Percentiles rank a stretch among this genome's conserved stretches.
Conservation (phyloP, 495 filamentous ascomycete genomes). For the Geopyxis carbonaria region DNA sequence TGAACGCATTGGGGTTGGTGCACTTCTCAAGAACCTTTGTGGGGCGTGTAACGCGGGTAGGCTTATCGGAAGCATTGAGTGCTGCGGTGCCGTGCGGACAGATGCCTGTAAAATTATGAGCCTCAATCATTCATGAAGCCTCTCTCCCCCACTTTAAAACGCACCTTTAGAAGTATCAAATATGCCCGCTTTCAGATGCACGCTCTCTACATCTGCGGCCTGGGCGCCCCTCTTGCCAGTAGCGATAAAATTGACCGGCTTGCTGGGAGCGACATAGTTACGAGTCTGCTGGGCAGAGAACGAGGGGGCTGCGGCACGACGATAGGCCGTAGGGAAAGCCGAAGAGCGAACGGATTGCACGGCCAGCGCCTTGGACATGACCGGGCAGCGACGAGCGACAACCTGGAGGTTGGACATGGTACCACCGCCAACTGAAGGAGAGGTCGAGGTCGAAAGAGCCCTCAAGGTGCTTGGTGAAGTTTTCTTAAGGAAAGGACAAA, state of each 20-base stretch:
- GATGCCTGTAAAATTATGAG: conserved; percentile 12
- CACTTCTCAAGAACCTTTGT: conserved; percentile 12
- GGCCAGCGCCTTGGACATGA: conserved; percentile 95
- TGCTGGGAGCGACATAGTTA: conserved; percentile 22
- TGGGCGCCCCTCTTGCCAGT: conserved; percentile 11
- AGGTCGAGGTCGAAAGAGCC: conserved; percentile 63
- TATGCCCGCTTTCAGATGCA: conserved; percentile 22
- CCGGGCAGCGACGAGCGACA: conserved; percentile 82
- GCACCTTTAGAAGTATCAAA: conserved; percentile 23
- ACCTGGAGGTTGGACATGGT: conserved; percentile 95
- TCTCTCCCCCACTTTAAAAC: no score
- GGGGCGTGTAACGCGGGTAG: conserved; percentile 27
- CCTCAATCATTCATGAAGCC: background rate
- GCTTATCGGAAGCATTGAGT: conserved; percentile 14
- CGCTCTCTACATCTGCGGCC: conserved; percentile 16
- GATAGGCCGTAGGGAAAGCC: conserved; percentile 16
- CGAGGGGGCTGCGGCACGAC: conserved; percentile 19
- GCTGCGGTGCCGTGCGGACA: conserved; percentile 24
- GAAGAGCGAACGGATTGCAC: conserved; percentile 56
- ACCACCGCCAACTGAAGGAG: conserved; percentile 53
- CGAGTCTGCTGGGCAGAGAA: conserved; percentile 22
- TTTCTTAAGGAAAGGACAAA: conserved; percentile 95
- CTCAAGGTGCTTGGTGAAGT: conserved; percentile 78
- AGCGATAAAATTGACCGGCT: conserved; percentile 16
- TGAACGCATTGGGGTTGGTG: conserved; percentile 39